A percentile compares a stretch with the other conserved stretches of the same genome.
Conservation (phyloP, 2,329 filamentous ascomycete genomes). For the Pseudopyricularia javanii region DNA sequence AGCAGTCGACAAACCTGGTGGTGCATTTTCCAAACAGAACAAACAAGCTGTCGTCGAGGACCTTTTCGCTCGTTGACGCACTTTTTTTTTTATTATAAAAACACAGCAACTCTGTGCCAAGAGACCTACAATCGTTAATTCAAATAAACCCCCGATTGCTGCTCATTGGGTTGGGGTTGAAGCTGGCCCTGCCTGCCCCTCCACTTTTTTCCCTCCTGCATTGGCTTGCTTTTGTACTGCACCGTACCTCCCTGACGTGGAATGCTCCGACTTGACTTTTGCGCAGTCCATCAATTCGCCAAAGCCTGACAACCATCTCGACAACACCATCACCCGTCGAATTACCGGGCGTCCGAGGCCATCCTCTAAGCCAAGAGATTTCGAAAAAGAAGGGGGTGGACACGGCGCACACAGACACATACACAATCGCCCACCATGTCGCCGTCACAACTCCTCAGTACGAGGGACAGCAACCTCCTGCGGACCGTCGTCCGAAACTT, state of each 20-base stretch:
- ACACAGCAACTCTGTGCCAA: too few relatives aligned
- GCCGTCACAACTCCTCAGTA: slow-evolving; percentile 48
- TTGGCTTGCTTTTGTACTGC: background rate
- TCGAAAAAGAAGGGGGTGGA: background rate
- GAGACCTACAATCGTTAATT: background rate
- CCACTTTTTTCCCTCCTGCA: background rate
- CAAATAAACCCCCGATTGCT: background rate
- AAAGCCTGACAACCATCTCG: background rate
- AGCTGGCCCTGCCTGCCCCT: background rate
- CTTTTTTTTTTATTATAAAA: too few relatives aligned
- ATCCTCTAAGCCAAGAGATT: background rate
- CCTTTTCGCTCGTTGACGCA: too few relatives aligned
- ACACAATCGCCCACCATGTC: slow-evolving; percentile 39
- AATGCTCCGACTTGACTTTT: background rate
- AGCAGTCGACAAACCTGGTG: too few relatives aligned
- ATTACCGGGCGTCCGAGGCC: background rate
- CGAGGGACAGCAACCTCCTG: slow-evolving; percentile 92
- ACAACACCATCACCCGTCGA: background rate
- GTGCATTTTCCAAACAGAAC: too few relatives aligned
- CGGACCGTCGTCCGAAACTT: slow-evolving; percentile 90
- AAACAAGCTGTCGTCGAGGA: too few relatives aligned
- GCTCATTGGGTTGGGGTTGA: background rate
- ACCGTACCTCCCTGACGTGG: background rate
- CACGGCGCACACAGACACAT: background rate
- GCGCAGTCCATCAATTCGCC: background rate